Evolutionary conservation across 2,329 filamentous ascomycete genomes (phyloP), one percentile per base, ranked within the genome.

Genomic region (Fusarium lateritium): DNA sequence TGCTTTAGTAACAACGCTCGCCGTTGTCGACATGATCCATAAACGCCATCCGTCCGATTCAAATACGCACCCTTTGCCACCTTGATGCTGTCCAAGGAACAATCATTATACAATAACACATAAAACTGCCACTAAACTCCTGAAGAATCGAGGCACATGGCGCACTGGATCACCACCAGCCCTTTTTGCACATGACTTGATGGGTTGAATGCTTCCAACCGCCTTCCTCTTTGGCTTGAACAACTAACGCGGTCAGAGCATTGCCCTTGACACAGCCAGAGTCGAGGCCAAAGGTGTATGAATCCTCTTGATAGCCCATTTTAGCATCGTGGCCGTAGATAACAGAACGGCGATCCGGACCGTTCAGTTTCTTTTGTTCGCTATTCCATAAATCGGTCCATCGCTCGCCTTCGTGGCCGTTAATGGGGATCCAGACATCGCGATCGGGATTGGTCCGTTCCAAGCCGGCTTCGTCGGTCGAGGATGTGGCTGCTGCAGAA

Each of bases 251-350:
- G 1, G 92, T 93, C 69, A 99, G 82, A 66, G 88, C 84, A 2
- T 89, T 90, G 13, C 94, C 94, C 66, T 87, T 88, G 5, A 93
- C 89, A 77, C 96, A 98, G 0, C 90, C 91, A 1, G 92, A 92
- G 79, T 98, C 96, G 46, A 98, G 83, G 1, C 96, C 96, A 75
- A 94, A 93, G 6, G 91, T 92, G 79, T 93, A 97, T 49, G 86
- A 84, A 50, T 88, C 74, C 62, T 83, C 70, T 33, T 73, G 76
- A 50, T 97, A 85, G 0, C 94, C 94, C 4, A 82, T 81, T 73
- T 90, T 90, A 22, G 93, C 88, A 77, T 98, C 93, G 77, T 98
- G 95, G 7, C 94, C 94, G 79, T 97, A 98, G 59, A 97, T 85
- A 40, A 97, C 91, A 1, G 92, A 93, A 40, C 83, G 87, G 11